Conservation (phyloP, 139 green algal genomes). For the Edaphochlamys debaryana region DNA sequence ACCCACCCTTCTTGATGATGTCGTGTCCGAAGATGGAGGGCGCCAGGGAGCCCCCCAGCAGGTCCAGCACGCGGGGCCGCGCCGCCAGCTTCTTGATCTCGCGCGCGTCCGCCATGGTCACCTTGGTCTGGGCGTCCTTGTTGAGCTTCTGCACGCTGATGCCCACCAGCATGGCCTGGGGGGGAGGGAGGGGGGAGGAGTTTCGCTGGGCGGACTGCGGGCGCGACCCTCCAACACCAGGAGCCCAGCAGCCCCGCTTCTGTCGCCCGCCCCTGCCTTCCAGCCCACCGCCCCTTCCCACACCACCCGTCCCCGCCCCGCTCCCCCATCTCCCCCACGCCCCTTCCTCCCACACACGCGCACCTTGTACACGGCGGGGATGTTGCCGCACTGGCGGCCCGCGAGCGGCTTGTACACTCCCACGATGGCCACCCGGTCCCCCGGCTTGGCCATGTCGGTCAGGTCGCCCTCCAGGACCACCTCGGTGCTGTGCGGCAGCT, state of each 20-base stretch:
- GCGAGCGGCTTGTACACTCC: constrained; percentile 95
- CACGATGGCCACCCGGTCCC: constrained; percentile 90
- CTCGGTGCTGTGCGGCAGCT: constrained; percentile 87
- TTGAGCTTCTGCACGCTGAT: constrained; percentile 69
- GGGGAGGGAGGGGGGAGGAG: too few species aligned
- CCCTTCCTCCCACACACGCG: too few species aligned
- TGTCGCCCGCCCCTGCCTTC: too few species aligned
- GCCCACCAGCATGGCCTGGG: constrained; percentile 68
- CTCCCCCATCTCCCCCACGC: too few species aligned
- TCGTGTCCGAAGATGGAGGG: constrained; percentile 97
- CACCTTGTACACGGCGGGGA: constrained; percentile 68
- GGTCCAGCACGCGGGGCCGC: constrained; percentile 73
- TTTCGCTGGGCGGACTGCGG: too few species aligned
- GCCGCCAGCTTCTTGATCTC: constrained; percentile 60
- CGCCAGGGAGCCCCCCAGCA: constrained; percentile 88
- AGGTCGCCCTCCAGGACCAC: constrained; percentile 56
- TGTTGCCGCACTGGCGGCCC: constrained; percentile 55
- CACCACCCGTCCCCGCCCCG: too few species aligned
- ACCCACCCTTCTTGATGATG: constrained; percentile 87
- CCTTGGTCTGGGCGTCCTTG: constrained; percentile 52
- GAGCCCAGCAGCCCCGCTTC: too few species aligned
- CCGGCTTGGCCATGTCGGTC: constrained; percentile 87
- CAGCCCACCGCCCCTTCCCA: too few species aligned
- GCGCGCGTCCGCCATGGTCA: constrained; percentile 40
- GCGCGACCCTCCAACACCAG: background rate